A percentile compares a stretch with the other conserved stretches of the same genome.
phyloP scores from a whole-genome alignment of 768 basidiomycete genomes.

The Suillus subaureus region DNA sequence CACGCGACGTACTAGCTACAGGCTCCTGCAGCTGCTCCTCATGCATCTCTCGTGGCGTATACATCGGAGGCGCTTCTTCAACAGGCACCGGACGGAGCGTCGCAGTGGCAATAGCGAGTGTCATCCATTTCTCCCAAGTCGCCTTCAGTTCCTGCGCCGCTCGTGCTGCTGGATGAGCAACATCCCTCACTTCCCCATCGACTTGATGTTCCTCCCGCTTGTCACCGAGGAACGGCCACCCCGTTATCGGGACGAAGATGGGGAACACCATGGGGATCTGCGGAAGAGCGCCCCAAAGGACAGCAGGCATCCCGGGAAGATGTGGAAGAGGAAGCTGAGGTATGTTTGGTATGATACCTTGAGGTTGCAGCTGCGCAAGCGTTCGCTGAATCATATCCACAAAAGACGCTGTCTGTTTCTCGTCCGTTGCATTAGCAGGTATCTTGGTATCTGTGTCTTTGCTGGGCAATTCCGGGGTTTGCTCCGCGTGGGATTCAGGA shows the following conservation, averaged over 20 bases:
- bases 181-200: constrained; percentile 33
- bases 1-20: constrained; percentile 3
- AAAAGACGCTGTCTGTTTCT: constrained; percentile 49
- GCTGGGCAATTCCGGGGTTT: constrained; percentile 8
- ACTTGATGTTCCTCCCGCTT: constrained; percentile 39
- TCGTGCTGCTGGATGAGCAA: constrained; percentile 40
- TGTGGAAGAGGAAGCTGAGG: constrained; percentile 51
- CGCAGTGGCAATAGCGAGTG: constrained; percentile 52
- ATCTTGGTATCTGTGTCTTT: constrained; percentile 24
- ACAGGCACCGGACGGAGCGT: constrained; percentile 42
- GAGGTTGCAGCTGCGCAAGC: constrained; percentile 57
- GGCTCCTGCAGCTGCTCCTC: constrained; percentile 23
- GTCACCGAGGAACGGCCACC: constrained; percentile 65
- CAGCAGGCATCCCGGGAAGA: constrained; percentile 67
- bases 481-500: neutral
- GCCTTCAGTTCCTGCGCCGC: constrained; percentile 66
- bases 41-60: constrained; percentile 60
- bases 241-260: constrained; percentile 68
- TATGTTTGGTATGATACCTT: constrained; percentile 59
- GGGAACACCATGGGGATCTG: constrained; percentile 82
- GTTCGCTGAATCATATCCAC: constrained; percentile 79
- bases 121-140: constrained; percentile 79
- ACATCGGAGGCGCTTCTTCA: constrained; percentile 70
- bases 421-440: constrained; percentile 27
- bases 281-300: constrained; percentile 62